Conservation (phyloP, 805 yeast species). For the Candida caryicola region DNA sequence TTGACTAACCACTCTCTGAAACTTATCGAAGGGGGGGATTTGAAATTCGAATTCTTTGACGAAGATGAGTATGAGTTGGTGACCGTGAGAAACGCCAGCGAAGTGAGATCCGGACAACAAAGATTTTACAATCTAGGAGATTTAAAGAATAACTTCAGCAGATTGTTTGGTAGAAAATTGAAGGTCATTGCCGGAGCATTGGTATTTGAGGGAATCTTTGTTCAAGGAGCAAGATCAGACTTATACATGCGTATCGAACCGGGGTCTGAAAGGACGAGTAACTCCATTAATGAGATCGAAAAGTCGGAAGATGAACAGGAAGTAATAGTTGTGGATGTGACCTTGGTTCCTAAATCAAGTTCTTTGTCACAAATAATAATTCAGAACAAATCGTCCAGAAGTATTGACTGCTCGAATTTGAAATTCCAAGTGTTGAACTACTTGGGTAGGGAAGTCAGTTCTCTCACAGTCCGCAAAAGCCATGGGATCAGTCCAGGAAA, state of each 20-base stretch:
- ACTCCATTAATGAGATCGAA: background rate
- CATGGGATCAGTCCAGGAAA: conserved; percentile 32
- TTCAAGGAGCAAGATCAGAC: conserved; percentile 1
- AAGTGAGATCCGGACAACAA: conserved; percentile 23
- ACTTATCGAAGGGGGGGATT: conserved; percentile 26
- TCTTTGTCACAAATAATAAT: conserved; percentile 31
- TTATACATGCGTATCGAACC: conserved; percentile 3
- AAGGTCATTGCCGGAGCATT: conserved; percentile 17
- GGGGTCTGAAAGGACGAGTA: background rate
- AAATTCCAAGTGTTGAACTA: conserved; percentile 29
- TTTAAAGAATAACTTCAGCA: conserved; percentile 13
- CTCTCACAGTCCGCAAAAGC: conserved; percentile 28
- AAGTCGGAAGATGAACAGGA: background rate
- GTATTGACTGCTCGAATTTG: conserved; percentile 30
- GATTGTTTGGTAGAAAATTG: conserved; percentile 17
- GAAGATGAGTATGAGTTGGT: conserved; percentile 12
- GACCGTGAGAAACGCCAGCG: conserved; percentile 23
- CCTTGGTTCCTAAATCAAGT: conserved; percentile 30
- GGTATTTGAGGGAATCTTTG: conserved; percentile 15
- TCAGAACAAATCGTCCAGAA: conserved; percentile 23
- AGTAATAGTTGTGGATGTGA: conserved; percentile 12
- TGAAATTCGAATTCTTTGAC: conserved; percentile 26
- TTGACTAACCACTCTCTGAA: conserved; percentile 22
- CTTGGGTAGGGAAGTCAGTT: conserved; percentile 23
- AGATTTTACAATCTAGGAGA: conserved; percentile 27